Evolutionary conservation across 306 rosid species (phyloP), one percentile per base, ranked within the genome.

Genomic region (Begonia loranthoides): DNA sequence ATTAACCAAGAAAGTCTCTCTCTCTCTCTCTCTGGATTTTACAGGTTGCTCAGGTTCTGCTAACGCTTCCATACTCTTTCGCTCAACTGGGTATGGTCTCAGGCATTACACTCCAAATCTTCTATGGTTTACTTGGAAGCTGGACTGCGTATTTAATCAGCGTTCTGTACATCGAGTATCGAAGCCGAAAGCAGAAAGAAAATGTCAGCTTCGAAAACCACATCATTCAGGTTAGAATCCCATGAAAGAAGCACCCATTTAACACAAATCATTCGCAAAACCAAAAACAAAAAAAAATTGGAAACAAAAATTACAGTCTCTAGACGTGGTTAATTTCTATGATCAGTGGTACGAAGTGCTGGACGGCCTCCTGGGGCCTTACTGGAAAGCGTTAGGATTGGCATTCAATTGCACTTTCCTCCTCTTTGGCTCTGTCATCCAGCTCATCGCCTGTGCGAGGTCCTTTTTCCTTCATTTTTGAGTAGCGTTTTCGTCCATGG

Each of bases 381-480:
- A 76, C 45, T 89, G 97, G 97, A 89, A 89, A 64, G 95, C 87
- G 12, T 21, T 55, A 21, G 97, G 97, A 15, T 62, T 89, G 60
- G 97, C 95, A 43, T 89, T 89, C 87, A 89, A 82, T 61, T 89
- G 97, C 49, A 89, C 97, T 48, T 79, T 89, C 21, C 97, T 89
- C 54, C 93, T 89, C 64, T 82, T 76, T 60, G 97, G 97, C 68
- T 71, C 93, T 51, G 97, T 89, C 17, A 89, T 89, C 59, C 97
- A 89, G 72, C 95, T 89, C 17, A 89, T 89, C 39, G 97, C 90
- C 45, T 89, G 97, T 72, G 97, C 97, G 72, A 89, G 97, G 97
- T 89, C 16, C 51, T 13, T 5, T 57, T 66, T 57, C 50, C 43
- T 52, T 15, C 6, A 36, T 15, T 41, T 60, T 5, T 54, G 13